A percentile compares a stretch with the other conserved stretches of the same genome.
Conservation (phyloP, 345 rosid species). For the Kernera saxatilis region DNA sequence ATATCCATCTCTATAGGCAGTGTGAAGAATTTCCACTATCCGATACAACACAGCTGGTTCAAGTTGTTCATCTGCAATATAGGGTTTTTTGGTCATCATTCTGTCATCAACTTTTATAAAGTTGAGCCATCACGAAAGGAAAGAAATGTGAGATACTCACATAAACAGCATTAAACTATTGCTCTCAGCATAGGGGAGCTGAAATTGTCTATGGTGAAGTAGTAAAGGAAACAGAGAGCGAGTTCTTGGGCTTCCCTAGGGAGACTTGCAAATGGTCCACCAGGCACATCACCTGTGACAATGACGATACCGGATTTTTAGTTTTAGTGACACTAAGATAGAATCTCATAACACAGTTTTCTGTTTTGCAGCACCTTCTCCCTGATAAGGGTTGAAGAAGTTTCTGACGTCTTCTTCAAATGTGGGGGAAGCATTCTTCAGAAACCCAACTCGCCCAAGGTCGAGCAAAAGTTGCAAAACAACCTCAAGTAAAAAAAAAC, state of each 20-base stretch:
- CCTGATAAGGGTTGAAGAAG: conserved; percentile 46
- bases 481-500: conserved; percentile 37
- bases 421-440: conserved; percentile 36
- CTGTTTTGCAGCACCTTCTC: conserved; percentile 48
- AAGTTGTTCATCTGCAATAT: conserved; percentile 56
- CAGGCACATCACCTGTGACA: conserved; percentile 44
- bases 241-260: conserved; percentile 58
- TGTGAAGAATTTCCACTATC: conserved; percentile 59
- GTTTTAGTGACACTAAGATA: neutral
- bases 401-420: conserved; percentile 52
- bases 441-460: conserved; percentile 52
- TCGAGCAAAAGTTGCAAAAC: conserved; percentile 61
- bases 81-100: conserved; percentile 13
- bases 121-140: neutral
- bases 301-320: neutral
- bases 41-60: conserved; percentile 49
- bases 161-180: conserved; percentile 53
- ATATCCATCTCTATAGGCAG: conserved; percentile 57
- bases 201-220: conserved; percentile 45
- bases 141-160: conserved; percentile 37
- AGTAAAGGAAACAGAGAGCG: conserved; percentile 54
- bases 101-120: neutral
- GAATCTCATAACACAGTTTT: neutral
- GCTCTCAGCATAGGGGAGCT: conserved; percentile 49
- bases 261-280: conserved; percentile 74